Evolutionary conservation across 805 yeast genomes (phyloP).

Genomic region (Starmera pachycereana): DNA sequence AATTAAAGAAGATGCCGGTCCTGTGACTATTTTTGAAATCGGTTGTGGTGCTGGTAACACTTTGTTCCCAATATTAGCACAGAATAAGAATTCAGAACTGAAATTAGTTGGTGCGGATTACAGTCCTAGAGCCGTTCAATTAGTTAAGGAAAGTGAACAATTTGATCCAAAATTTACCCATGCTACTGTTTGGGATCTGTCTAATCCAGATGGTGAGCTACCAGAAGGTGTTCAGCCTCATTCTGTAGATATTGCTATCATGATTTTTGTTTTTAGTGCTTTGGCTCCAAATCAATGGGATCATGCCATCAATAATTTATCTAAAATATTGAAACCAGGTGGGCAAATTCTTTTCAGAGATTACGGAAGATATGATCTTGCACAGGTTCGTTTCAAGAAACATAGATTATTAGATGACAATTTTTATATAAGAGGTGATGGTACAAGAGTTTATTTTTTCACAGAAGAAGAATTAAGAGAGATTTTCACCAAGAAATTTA

Average conservation of each 20-base stretch:
- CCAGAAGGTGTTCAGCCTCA: constrained; percentile 80
- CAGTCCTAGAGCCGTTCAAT: constrained; percentile 79
- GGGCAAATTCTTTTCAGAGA: constrained; percentile 86
- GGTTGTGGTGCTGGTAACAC: constrained; percentile 99
- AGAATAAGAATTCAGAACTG: constrained; percentile 71
- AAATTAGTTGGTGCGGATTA: constrained; percentile 81
- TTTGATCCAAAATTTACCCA: constrained; percentile 54
- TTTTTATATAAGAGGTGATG: constrained; percentile 95
- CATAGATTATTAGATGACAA: constrained; percentile 82
- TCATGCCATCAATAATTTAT: constrained; percentile 62
- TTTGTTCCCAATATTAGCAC: constrained; percentile 77
- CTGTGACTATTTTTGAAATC: constrained; percentile 70
- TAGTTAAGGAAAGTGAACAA: constrained; percentile 56
- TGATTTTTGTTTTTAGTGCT: constrained; percentile 92
- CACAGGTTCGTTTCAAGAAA: constrained; percentile 89
- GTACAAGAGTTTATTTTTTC: constrained; percentile 94
- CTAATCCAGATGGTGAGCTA: constrained; percentile 58
- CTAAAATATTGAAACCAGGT: constrained; percentile 79
- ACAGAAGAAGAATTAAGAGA: constrained; percentile 82
- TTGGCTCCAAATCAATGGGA: constrained; percentile 87
- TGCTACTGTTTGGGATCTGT: constrained; percentile 94
- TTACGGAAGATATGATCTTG: constrained; percentile 92
- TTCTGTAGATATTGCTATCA: constrained; percentile 84
- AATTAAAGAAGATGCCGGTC: constrained; percentile 62
- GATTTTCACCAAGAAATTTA: constrained; percentile 57